Evolutionary conservation across 805 yeast species (phyloP).

Genomic region (Saccharomyces jurei): DNA sequence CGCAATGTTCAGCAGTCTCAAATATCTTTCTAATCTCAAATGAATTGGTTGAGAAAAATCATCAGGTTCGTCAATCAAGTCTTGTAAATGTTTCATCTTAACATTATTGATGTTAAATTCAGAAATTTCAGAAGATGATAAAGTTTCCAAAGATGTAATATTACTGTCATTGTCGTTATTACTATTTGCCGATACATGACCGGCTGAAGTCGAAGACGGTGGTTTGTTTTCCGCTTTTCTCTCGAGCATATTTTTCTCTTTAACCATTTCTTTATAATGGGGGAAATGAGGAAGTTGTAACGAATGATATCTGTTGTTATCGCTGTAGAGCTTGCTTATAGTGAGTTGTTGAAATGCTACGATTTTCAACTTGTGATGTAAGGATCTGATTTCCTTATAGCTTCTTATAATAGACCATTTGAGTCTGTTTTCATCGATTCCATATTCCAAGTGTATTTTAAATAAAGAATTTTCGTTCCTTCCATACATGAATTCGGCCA

Average conservation of each 20-base stretch:
- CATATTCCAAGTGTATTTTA: constrained; percentile 78
- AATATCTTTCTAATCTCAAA: constrained; percentile 50
- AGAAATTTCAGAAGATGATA: not conserved
- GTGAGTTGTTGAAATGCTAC: constrained; percentile 39
- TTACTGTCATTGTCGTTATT: not conserved
- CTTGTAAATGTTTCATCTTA: constrained; percentile 25
- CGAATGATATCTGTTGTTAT: constrained; percentile 18
- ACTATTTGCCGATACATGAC: not conserved
- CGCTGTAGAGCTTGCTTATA: constrained; percentile 22
- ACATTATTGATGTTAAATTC: constrained; percentile 13
- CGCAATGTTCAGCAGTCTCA: constrained; percentile 50
- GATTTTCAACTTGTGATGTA: constrained; percentile 63
- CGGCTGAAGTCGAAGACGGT: not conserved
- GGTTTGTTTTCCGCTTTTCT: not conserved
- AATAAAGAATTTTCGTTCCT: constrained; percentile 25
- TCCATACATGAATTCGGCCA: not conserved
- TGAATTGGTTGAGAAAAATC: constrained; percentile 24
- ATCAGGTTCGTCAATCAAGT: constrained; percentile 22
- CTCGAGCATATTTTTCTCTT: not conserved
- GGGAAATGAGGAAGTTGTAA: constrained; percentile 28
- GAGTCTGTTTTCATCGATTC: constrained; percentile 69
- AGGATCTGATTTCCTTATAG: constrained; percentile 58
- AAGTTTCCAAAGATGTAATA: not conserved
- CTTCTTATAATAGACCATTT: constrained; percentile 75
- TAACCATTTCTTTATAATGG: constrained; percentile 1